Percentiles rank a stretch among this genome's conserved stretches.
Evolutionary conservation across 805 yeast genomes (phyloP).

Genomic region (Kodamaea kaohsiungensis): DNA sequence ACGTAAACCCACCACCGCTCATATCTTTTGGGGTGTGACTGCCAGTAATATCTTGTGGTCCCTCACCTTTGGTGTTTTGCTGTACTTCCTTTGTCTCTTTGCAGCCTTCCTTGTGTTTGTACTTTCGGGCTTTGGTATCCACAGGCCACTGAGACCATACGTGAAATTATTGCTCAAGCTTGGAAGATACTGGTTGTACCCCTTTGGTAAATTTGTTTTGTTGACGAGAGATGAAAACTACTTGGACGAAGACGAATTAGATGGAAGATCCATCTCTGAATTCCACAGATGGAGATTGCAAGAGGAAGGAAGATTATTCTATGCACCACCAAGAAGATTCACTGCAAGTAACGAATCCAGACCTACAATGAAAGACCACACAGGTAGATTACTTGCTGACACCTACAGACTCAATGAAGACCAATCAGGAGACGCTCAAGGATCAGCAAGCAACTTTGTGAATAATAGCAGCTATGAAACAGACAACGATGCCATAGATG

Average conservation of each 20-base stretch:
- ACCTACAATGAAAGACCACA: slow-evolving; percentile 44
- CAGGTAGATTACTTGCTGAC: slow-evolving; percentile 41
- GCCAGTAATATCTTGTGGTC: slow-evolving; percentile 76
- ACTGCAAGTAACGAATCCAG: slow-evolving; percentile 33
- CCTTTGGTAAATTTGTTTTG: slow-evolving; percentile 89
- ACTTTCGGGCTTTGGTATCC: slow-evolving; percentile 40
- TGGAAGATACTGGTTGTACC: slow-evolving; percentile 73
- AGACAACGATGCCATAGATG: slow-evolving; percentile 13
- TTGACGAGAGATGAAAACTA: slow-evolving; percentile 78
- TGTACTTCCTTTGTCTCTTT: slow-evolving; percentile 53
- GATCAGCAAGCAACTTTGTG: not conserved
- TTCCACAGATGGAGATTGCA: slow-evolving; percentile 85
- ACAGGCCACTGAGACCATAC: slow-evolving; percentile 59
- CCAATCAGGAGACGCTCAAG: slow-evolving; percentile 1
- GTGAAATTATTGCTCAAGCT: slow-evolving; percentile 59
- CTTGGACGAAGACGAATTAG: slow-evolving; percentile 81
- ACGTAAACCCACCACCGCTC: slow-evolving; percentile 31
- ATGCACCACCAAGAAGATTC: slow-evolving; percentile 61
- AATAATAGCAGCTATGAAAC: slow-evolving; percentile 1
- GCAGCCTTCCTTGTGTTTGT: slow-evolving; percentile 50
- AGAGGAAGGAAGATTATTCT: slow-evolving; percentile 76
- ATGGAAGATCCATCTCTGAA: slow-evolving; percentile 82
- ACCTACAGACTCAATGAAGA: slow-evolving; percentile 33
- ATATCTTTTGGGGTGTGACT: slow-evolving; percentile 60
- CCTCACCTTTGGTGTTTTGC: slow-evolving; percentile 64